A percentile compares a stretch with the other conserved stretches of the same genome.
Evolutionary conservation across 208 protist species (phyloP).

Genomic region (Blechomonas ayalai): DNA sequence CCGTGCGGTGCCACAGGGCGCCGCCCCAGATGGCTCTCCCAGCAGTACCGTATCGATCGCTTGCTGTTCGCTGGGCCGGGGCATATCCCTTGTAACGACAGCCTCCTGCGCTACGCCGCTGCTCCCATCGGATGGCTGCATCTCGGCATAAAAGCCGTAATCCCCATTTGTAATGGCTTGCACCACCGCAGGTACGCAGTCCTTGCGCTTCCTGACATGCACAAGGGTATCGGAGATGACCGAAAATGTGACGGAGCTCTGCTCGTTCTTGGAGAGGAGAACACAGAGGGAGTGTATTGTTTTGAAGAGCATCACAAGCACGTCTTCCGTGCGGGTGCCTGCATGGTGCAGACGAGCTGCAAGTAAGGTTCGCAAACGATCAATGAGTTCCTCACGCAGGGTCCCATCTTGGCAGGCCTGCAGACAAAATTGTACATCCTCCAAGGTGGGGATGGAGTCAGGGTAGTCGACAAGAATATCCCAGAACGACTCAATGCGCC

Average conservation of each 20-base stretch:
- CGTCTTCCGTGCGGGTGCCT: constrained; percentile 80
- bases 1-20: no score
- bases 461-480: constrained; percentile 85
- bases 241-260: constrained; percentile 55
- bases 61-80: no score
- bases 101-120: no score
- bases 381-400: constrained; percentile 51
- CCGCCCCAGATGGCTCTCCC: no score
- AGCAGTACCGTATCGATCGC: no score
- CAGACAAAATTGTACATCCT: constrained; percentile 75
- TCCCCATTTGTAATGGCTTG: constrained; percentile 70
- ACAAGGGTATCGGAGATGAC: constrained; percentile 73
- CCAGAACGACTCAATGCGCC: constrained; percentile 65
- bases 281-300: constrained; percentile 76
- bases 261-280: constrained; percentile 67
- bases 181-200: constrained; percentile 74
- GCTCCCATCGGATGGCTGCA: no score
- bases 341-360: constrained; percentile 71
- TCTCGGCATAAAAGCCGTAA: constrained; percentile 15
- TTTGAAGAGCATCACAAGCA: constrained; percentile 71
- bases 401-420: constrained; percentile 30
- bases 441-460: constrained; percentile 61
- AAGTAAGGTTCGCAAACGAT: constrained; percentile 49
- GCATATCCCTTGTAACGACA: no score
- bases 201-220: constrained; percentile 66